phyloP scores from a whole-genome alignment of 129 eudicot genomes.

The Tanacetum coccineum region DNA sequence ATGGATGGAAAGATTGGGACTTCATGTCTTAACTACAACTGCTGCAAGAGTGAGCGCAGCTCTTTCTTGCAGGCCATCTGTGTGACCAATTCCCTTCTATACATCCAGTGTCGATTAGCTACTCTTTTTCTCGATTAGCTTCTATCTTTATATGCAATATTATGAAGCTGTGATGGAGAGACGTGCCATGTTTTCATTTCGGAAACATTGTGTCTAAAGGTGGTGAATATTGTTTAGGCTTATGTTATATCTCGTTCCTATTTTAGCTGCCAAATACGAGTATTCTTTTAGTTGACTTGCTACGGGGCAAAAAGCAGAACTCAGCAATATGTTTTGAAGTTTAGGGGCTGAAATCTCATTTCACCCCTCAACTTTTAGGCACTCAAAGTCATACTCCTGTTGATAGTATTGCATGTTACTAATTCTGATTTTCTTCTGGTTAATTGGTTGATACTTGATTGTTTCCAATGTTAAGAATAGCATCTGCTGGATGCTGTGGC shows the following conservation, averaged over 20 bases:
- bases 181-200: neutral
- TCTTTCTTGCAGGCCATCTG: neutral
- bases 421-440: neutral
- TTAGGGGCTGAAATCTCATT: neutral
- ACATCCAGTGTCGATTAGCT: too few relatives aligned
- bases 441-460: conserved; percentile 17
- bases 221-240: neutral
- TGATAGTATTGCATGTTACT: neutral
- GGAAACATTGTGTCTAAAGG: neutral
- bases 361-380: neutral
- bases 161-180: neutral
- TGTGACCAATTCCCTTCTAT: neutral
- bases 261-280: neutral
- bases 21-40: neutral
- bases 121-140: too few relatives aligned
- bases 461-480: conserved; percentile 26
- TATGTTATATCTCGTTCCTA: neutral
- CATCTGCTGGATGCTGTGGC: conserved; percentile 22
- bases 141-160: too few relatives aligned
- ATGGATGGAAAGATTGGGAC: too few relatives aligned
- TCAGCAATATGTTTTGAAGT: neutral
- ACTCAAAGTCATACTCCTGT: neutral
- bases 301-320: neutral
- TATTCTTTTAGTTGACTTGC: too few relatives aligned
- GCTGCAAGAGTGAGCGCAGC: neutral